phyloP scores from a whole-genome alignment of 2,329 filamentous ascomycete species.

The Fusarium heterosporum region DNA sequence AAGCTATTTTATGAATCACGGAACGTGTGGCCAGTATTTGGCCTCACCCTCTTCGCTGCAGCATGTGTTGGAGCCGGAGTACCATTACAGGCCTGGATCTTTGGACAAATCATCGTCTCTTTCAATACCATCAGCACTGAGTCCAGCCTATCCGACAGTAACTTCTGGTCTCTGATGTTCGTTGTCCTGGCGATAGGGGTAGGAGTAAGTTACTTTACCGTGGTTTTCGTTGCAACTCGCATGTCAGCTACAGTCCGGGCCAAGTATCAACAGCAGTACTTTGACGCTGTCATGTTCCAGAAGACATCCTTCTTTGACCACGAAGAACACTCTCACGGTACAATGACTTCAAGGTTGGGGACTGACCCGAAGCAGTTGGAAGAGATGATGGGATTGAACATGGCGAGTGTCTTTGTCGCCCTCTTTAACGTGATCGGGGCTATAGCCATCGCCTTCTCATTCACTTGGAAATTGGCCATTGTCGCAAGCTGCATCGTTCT shows the following conservation, averaged over 20 bases:
- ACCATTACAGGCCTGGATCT: conserved; percentile 66
- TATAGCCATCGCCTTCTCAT: conserved; percentile 74
- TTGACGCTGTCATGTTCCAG: conserved; percentile 69
- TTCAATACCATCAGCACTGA: conserved; percentile 55
- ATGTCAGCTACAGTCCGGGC: conserved; percentile 63
- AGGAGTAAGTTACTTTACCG: conserved; percentile 64
- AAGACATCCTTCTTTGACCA: conserved; percentile 71
- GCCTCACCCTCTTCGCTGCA: conserved; percentile 61
- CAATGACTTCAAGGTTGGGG: conserved; percentile 67
- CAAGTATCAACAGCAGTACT: conserved; percentile 70
- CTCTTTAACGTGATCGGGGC: conserved; percentile 74
- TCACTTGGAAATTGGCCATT: conserved; percentile 81
- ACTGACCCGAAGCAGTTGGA: conserved; percentile 70
- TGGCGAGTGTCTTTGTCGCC: conserved; percentile 71
- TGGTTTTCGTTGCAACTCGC: conserved; percentile 55
- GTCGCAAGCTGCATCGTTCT: conserved; percentile 72
- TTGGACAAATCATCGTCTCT: conserved; percentile 64
- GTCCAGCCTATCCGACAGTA: conserved; percentile 57
- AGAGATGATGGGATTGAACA: conserved; percentile 72
- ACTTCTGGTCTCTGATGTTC: conserved; percentile 77
- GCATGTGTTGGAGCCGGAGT: conserved; percentile 58
- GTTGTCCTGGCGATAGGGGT: conserved; percentile 66
- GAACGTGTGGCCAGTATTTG: conserved; percentile 62
- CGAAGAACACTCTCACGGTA: conserved; percentile 69
- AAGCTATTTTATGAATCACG: conserved; percentile 68